A percentile compares a stretch with the other conserved stretches of the same genome.
phyloP scores from a whole-genome alignment of 495 filamentous ascomycete genomes.

The Tuber melanosporum region DNA sequence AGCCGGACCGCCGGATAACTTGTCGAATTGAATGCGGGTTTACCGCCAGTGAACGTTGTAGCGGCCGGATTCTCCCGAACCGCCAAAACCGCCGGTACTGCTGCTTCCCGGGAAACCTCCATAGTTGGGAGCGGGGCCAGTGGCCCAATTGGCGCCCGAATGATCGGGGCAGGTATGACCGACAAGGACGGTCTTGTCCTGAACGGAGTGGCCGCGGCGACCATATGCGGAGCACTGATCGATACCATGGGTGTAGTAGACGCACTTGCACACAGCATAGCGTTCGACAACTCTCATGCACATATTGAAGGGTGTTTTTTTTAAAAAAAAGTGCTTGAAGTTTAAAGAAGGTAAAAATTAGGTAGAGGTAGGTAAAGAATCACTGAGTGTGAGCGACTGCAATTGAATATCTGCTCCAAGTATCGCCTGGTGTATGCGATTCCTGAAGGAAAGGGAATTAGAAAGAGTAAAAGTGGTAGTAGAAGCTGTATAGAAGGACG shows the following conservation, averaged over 20 bases:
- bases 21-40: background rate
- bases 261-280: conserved; percentile 71
- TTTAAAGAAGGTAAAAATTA: conserved; percentile 13
- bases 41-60: background rate
- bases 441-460: background rate
- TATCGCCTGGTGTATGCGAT: background rate
- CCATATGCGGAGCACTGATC: conserved; percentile 67
- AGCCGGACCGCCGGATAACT: background rate
- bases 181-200: conserved; percentile 69
- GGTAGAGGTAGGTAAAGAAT: background rate
- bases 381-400: conserved; percentile 5
- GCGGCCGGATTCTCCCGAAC: background rate
- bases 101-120: background rate
- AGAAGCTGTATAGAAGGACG: background rate
- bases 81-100: background rate
- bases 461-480: background rate
- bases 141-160: conserved; percentile 40
- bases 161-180: conserved; percentile 70
- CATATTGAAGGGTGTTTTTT: conserved; percentile 48
- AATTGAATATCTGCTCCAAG: background rate
- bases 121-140: background rate
- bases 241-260: conserved; percentile 72
- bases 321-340: conserved; percentile 15
- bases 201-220: conserved; percentile 62
- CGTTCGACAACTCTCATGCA: conserved; percentile 67